These are phyloP conservation scores for Echeveria elegans DNA, from an alignment of 164 flowering plant genomes.

Conservation along the genomic window DNA sequence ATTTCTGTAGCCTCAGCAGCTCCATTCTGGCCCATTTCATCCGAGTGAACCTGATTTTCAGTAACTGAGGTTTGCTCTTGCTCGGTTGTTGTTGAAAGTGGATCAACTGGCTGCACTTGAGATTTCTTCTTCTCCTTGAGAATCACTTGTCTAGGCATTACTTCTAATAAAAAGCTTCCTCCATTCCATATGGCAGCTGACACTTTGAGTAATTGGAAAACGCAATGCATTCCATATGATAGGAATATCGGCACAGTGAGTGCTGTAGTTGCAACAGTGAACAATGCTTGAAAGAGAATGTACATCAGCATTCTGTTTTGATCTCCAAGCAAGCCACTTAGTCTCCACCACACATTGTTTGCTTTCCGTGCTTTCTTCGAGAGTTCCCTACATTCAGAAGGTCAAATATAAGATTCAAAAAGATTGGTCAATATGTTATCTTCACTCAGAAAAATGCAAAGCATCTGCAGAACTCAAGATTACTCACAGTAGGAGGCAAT, in stretches of 20 bases:
- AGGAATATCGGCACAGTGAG: slow-evolving; percentile 90
- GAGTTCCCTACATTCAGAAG: slow-evolving; percentile 59
- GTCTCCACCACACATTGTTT: slow-evolving; percentile 86
- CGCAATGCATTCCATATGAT: slow-evolving; percentile 54
- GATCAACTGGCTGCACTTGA: neutral
- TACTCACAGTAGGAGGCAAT: neutral
- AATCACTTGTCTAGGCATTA: slow-evolving; percentile 91
- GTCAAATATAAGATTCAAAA: neutral
- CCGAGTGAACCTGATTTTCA: neutral
- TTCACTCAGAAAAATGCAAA: neutral
- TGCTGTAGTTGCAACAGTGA: slow-evolving; percentile 90
- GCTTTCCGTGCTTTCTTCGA: slow-evolving; percentile 94
- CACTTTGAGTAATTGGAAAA: slow-evolving; percentile 82
- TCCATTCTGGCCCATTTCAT: neutral
- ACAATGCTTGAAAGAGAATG: slow-evolving; percentile 64
- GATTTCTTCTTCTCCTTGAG: slow-evolving; percentile 75
- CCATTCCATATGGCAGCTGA: slow-evolving; percentile 93
- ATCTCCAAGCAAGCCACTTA: slow-evolving; percentile 90
- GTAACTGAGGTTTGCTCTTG: slow-evolving; percentile 2
- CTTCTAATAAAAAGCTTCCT: slow-evolving; percentile 86
- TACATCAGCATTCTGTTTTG: slow-evolving; percentile 88
- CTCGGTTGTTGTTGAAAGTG: neutral
- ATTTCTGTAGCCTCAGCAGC: neutral
- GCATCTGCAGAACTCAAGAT: neutral
- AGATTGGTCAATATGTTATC: neutral